Percentiles rank a stretch among this genome's conserved stretches.
These are phyloP conservation scores for Mariannaea sp. DNA, from an alignment of 2,329 filamentous ascomycete genomes.

Conservation along the genomic window DNA sequence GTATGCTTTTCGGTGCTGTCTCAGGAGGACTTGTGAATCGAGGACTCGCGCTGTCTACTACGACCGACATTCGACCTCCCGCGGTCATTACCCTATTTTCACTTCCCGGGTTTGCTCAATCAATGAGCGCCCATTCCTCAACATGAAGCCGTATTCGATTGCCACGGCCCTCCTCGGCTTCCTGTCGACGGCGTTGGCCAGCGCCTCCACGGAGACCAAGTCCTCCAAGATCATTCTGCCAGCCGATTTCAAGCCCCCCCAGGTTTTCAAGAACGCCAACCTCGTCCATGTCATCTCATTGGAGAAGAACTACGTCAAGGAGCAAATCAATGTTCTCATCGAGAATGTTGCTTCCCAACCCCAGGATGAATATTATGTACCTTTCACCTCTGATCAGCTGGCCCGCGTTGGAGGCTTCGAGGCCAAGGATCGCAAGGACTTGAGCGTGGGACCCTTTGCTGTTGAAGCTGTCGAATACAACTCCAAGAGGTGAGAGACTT, in stretches of 20 bases:
- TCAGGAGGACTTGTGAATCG: conserved; percentile 35
- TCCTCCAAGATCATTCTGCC: conserved; percentile 65
- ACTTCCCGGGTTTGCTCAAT: conserved; percentile 38
- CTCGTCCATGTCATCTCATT: conserved; percentile 87
- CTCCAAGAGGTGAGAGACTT: conserved; percentile 58
- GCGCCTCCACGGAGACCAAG: conserved; percentile 46
- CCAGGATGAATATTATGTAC: conserved; percentile 89
- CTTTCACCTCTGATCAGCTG: conserved; percentile 79
- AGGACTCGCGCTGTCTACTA: conserved; percentile 26
- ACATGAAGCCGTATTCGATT: conserved; percentile 52
- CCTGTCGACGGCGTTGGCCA: conserved; percentile 53
- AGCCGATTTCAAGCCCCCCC: conserved; percentile 78
- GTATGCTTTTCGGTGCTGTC: conserved; percentile 44
- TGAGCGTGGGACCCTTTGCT: conserved; percentile 67
- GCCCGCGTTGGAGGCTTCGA: conserved; percentile 82
- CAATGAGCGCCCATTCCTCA: conserved; percentile 42
- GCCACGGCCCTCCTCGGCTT: conserved; percentile 64
- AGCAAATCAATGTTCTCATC: conserved; percentile 91
- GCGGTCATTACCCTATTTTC: conserved; percentile 18
- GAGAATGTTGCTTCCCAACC: conserved; percentile 81
- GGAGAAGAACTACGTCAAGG: conserved; percentile 89
- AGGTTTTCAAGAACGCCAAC: conserved; percentile 93
- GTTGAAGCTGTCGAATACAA: conserved; percentile 71
- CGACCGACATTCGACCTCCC: conserved; percentile 22
- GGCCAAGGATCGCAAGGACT: conserved; percentile 88